Base-by-base conservation (phyloP, 2,329 filamentous ascomycete species). In the Aulographum hederae region DNA sequence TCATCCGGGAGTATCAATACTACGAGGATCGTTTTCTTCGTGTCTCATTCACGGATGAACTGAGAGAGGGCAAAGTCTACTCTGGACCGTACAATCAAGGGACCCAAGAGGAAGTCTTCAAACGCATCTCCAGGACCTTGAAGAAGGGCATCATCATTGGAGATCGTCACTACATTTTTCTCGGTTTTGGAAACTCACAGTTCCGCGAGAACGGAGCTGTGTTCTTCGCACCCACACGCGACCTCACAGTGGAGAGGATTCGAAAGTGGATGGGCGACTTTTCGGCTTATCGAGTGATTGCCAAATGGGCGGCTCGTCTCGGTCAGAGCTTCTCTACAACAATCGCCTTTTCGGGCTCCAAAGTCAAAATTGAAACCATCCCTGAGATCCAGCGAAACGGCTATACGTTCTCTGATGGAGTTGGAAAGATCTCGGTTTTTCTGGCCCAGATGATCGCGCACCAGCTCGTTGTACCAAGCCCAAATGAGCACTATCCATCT, bases 311-410 rank as follows among this genome's bases (percentile, higher is more conserved):
- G 30, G 82, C 89, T 18, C 70, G 89, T 18, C 60, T 95, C 13
- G 89, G 89, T 0, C 89, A 95, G 52, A 94, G 85, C 48, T 94
- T 98, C 47, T 94, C 89, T 0, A 94, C 86, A 0, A 98, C 89
- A 1, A 62, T 79, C 37, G 73, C 78, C 8, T 26, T 13, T 30
- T 15, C 13, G 6, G 65, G 71, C 12, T 69, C 73, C 15, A 65
- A 63, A 0, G 67, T 76, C 5, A 59, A 63, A 2, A 50, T 68
- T 17, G 59, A 67, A 10, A 58, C 60, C 4, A 69, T 86, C 19
- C 52, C 63, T 1, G 89, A 95, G 40, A 67, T 95, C 14, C 59
- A 72, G 36, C 63, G 65, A 2, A 72, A 78, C 29, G 67, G 61
- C 0, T 73, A 70, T 45, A 77, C 61, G 37, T 98, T 95, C 48